Percentiles rank a stretch among this genome's conserved stretches.
phyloP scores from a whole-genome alignment of 768 basidiomycete species.

The Russula emetica region DNA sequence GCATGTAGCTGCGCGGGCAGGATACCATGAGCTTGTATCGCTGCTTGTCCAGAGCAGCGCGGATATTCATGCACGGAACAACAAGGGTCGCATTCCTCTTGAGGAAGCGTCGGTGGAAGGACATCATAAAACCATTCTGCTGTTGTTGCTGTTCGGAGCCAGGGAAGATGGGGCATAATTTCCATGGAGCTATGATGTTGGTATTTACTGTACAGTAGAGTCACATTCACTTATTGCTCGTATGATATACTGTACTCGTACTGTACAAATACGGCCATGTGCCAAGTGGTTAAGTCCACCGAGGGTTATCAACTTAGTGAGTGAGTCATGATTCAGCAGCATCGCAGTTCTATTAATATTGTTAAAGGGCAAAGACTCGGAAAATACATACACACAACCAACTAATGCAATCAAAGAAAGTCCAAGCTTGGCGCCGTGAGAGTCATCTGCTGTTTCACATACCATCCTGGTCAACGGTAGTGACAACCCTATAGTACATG shows the following conservation, averaged over 20 bases:
- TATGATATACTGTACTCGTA: too few relatives aligned
- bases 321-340: too few relatives aligned
- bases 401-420: slow-evolving; percentile 57
- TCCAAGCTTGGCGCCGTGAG: slow-evolving; percentile 45
- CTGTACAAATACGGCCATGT: too few relatives aligned
- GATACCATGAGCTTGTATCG: neutral
- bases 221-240: neutral
- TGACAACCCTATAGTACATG: too few relatives aligned
- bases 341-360: too few relatives aligned
- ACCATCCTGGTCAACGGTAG: slow-evolving; percentile 42
- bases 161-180: neutral
- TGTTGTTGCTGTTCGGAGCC: neutral
- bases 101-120: neutral
- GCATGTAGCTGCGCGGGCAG: neutral
- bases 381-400: too few relatives aligned
- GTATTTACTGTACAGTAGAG: neutral
- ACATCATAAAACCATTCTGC: neutral
- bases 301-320: too few relatives aligned
- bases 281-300: too few relatives aligned
- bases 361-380: too few relatives aligned
- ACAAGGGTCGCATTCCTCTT: neutral
- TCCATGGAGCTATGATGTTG: neutral
- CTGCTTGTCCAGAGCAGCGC: neutral
- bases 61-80: neutral
- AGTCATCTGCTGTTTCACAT: slow-evolving; percentile 60